A percentile compares a stretch with the other conserved stretches of the same genome.
Conservation (phyloP, 2,329 filamentous ascomycete species). For the Colletotrichum sansevieriae region DNA sequence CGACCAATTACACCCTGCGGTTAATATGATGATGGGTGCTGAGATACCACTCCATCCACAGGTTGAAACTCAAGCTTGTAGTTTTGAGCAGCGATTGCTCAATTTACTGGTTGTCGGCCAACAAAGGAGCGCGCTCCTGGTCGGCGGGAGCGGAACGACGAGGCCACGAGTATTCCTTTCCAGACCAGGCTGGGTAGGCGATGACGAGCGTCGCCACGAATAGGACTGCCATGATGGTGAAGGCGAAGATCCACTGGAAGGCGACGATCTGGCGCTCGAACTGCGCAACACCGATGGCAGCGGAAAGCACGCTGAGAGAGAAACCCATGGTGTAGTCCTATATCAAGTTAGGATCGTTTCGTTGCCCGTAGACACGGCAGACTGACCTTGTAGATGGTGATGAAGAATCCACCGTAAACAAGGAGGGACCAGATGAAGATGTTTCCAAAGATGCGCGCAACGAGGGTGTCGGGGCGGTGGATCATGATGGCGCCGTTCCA, state of each 20-base stretch:
- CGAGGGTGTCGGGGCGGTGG: slow-evolving; percentile 72
- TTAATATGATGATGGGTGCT: slow-evolving; percentile 6
- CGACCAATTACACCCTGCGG: not conserved
- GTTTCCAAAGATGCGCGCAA: slow-evolving; percentile 86
- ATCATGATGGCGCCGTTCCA: slow-evolving; percentile 90
- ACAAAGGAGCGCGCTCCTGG: slow-evolving; percentile 72
- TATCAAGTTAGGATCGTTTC: slow-evolving; percentile 22
- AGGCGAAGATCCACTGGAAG: slow-evolving; percentile 94
- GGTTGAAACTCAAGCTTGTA: too few species aligned
- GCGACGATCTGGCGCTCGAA: slow-evolving; percentile 80
- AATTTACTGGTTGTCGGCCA: slow-evolving; percentile 59
- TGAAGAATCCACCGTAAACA: slow-evolving; percentile 81
- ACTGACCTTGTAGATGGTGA: slow-evolving; percentile 76
- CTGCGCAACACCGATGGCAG: slow-evolving; percentile 83
- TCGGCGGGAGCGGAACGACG: slow-evolving; percentile 58
- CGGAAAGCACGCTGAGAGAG: slow-evolving; percentile 78
- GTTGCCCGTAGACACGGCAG: not conserved
- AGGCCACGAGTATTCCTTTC: slow-evolving; percentile 66
- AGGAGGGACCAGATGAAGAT: slow-evolving; percentile 89
- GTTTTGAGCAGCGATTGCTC: not conserved
- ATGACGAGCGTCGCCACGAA: slow-evolving; percentile 77
- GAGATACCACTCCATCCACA: slow-evolving; percentile 8
- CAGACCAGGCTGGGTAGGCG: slow-evolving; percentile 73
- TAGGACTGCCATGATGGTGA: slow-evolving; percentile 82
- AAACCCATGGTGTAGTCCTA: slow-evolving; percentile 83